These are phyloP conservation scores for Castanea mollissima DNA, from an alignment of 306 rosid species.

Conservation along the genomic window DNA sequence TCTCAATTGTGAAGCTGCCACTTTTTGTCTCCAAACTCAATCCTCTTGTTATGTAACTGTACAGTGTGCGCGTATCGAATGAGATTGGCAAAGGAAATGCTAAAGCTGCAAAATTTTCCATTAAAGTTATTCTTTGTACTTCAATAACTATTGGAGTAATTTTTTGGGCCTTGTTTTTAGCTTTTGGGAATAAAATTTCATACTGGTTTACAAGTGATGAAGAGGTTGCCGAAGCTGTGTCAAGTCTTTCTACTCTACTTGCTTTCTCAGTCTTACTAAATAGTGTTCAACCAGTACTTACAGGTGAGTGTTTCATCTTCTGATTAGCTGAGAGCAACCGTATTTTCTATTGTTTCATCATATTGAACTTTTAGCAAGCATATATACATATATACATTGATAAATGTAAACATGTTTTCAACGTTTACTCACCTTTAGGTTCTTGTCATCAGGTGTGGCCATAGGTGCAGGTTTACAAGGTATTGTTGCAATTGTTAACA, in stretches of 20 bases:
- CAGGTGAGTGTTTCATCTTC: slow-evolving; percentile 29
- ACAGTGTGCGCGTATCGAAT: slow-evolving; percentile 58
- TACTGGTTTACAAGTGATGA: slow-evolving; percentile 40
- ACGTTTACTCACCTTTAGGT: neutral
- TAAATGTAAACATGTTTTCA: neutral
- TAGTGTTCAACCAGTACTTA: slow-evolving; percentile 57
- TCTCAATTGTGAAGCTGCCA: neutral
- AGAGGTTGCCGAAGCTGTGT: slow-evolving; percentile 38
- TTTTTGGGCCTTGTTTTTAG: slow-evolving; percentile 42
- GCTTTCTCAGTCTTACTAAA: slow-evolving; percentile 53
- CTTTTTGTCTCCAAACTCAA: neutral
- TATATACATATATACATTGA: no score
- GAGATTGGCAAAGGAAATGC: slow-evolving; percentile 62
- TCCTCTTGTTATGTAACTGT: neutral
- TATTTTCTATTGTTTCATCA: neutral
- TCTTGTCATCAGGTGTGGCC: slow-evolving; percentile 22
- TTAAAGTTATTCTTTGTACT: slow-evolving; percentile 37
- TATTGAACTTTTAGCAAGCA: no score
- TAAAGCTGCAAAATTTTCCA: slow-evolving; percentile 50
- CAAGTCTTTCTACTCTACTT: slow-evolving; percentile 45
- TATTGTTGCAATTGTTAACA: slow-evolving; percentile 9
- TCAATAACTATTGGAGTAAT: slow-evolving; percentile 35
- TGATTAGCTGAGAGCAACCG: neutral
- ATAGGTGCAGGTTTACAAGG: slow-evolving; percentile 24
- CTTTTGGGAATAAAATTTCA: slow-evolving; percentile 41